Percentiles rank a stretch among this genome's conserved stretches.
Evolutionary conservation across 306 rosid species (phyloP).

Genomic region (Acacia confusa): DNA sequence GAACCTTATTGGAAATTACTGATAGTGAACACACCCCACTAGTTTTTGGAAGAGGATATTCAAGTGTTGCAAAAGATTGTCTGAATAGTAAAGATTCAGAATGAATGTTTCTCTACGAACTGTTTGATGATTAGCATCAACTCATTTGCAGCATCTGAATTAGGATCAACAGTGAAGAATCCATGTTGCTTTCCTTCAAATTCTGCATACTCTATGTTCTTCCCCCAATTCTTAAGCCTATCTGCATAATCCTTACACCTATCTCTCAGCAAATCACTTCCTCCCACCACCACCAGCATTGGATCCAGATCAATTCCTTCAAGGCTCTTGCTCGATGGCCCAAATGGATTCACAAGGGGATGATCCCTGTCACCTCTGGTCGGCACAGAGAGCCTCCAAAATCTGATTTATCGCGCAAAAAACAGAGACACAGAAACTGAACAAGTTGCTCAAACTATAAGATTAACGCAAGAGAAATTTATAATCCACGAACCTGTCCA

Average conservation of each 20-base stretch:
- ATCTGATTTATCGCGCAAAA: conserved; percentile 39
- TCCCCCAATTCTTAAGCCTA: conserved; percentile 64
- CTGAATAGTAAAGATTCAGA: conserved; percentile 12
- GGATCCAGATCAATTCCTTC: conserved; percentile 59
- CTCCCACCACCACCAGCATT: conserved; percentile 64
- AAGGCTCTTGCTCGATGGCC: conserved; percentile 50
- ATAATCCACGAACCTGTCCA: conserved; percentile 55
- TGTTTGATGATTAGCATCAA: conserved; percentile 58
- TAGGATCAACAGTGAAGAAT: conserved; percentile 74
- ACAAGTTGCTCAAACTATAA: not conserved
- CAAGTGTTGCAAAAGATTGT: not conserved
- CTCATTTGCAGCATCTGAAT: conserved; percentile 48
- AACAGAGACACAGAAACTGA: not conserved
- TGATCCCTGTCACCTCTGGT: conserved; percentile 61
- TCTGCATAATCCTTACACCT: conserved; percentile 59
- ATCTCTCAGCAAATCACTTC: conserved; percentile 70
- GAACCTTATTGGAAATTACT: not conserved
- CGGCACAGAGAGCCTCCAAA: conserved; percentile 85
- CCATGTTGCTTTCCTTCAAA: conserved; percentile 86
- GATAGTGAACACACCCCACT: not conserved
- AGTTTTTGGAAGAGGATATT: not conserved
- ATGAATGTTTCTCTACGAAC: conserved; percentile 47
- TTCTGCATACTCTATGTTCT: conserved; percentile 57
- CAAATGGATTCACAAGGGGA: conserved; percentile 82
- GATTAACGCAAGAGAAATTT: not conserved